These are phyloP conservation scores for Monilinia fructigena DNA, from an alignment of 2,329 filamentous ascomycete genomes.

Conservation along the genomic window DNA sequence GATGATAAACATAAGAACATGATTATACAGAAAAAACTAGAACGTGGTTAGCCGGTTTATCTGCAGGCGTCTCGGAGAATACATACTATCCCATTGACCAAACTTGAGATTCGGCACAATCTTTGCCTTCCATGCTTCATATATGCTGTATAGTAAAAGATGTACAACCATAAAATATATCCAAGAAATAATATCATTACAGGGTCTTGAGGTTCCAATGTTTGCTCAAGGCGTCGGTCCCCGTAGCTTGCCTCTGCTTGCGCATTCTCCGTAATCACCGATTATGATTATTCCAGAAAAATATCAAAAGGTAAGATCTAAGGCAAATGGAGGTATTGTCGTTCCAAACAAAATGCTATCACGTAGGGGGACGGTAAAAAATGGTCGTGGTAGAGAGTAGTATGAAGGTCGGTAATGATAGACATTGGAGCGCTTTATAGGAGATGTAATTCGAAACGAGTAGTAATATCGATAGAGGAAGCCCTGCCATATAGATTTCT, in stretches of 20 bases:
- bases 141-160: conserved; percentile 18
- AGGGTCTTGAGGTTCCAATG: conserved; percentile 23
- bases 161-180: conserved; percentile 20
- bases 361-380: conserved; percentile 21
- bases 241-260: conserved; percentile 21
- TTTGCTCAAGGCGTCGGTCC: conserved; percentile 21
- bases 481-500: conserved; percentile 10
- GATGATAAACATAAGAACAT: conserved; percentile 13
- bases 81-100: conserved; percentile 21
- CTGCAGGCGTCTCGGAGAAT: background rate
- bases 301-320: conserved; percentile 14
- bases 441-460: conserved; percentile 20
- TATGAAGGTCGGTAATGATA: conserved; percentile 23
- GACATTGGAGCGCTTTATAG: conserved; percentile 22
- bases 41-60: background rate
- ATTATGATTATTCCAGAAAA: conserved; percentile 21
- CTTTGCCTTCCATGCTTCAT: conserved; percentile 21
- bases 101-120: conserved; percentile 18
- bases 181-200: conserved; percentile 23
- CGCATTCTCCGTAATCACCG: conserved; percentile 20
- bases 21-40: conserved; percentile 23
- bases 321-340: conserved; percentile 9
- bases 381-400: conserved; percentile 22
- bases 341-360: conserved; percentile 19
- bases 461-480: conserved; percentile 18